Percentiles rank a stretch among this genome's conserved stretches.
Evolutionary conservation across 78 protist genomes (phyloP).

Genomic region (Pigoraptor vietnamica): DNA sequence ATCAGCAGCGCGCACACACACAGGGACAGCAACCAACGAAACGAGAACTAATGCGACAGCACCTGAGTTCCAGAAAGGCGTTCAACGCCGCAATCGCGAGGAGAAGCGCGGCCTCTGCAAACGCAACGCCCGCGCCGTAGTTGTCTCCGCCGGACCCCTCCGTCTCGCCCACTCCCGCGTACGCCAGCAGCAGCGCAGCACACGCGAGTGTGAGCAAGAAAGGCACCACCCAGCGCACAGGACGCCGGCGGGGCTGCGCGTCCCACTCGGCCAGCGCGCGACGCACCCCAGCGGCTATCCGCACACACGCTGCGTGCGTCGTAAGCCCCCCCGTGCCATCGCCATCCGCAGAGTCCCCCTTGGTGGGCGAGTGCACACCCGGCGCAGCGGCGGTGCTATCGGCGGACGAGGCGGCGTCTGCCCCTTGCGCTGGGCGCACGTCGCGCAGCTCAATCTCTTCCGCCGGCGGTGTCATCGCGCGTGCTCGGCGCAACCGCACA

Average conservation of each 20-base stretch:
- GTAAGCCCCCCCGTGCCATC: not conserved
- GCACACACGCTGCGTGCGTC: not conserved
- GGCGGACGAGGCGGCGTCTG: too few relatives aligned
- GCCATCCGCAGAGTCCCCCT: too few relatives aligned
- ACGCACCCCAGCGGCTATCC: not conserved
- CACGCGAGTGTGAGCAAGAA: not conserved
- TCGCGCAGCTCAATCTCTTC: too few relatives aligned
- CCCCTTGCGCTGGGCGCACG: too few relatives aligned
- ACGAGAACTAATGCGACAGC: too few relatives aligned
- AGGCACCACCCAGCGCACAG: not conserved
- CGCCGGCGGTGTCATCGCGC: too few relatives aligned
- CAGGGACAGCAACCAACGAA: too few relatives aligned
- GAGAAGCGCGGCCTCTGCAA: not conserved
- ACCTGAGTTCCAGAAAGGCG: too few relatives aligned
- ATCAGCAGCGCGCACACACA: too few relatives aligned
- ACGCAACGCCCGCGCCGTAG: not conserved
- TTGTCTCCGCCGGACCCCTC: not conserved
- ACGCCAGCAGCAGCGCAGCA: not conserved
- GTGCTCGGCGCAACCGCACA: too few relatives aligned
- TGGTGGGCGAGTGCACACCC: too few relatives aligned
- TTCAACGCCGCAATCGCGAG: not conserved
- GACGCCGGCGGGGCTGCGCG: not conserved
- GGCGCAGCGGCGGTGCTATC: too few relatives aligned
- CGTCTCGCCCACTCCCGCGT: not conserved
- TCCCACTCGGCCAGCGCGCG: not conserved